Base-by-base conservation (phyloP, 345 rosid genomes). In the Salix koriyanagi region DNA sequence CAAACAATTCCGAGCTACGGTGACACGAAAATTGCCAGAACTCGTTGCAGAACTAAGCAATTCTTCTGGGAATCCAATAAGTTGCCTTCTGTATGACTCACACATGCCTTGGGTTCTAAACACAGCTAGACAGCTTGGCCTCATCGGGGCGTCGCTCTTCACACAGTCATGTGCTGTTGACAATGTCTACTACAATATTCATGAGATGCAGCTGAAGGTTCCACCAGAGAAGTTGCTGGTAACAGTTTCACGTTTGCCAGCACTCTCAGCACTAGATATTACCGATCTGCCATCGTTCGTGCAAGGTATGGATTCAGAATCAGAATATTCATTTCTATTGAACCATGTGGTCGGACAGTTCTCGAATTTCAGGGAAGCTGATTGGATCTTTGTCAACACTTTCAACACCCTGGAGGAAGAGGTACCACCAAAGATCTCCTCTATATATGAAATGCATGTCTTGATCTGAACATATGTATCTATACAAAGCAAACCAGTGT, bases 381-480 rank as follows among this genome's bases (percentile, higher is more conserved):
- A 70, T 70, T 70, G 60, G 73, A 4, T 70, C 37, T 48, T 70
- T 14, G 16, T 70, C 19, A 70, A 70, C 39, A 70, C 28, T 30
- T 70, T 69, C 82, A 80, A 62, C 76, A 78, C 83, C 58, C 84
- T 91, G 23, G 93, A 90, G 79, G 41, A 54, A 4, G 77, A 86
- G 86, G 96, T 91, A 56, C 0, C n/a, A 2, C 1, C 7, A 19
- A 52, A 52, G 58, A 52, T 6, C 3, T n/a, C 7, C 56, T 58
- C 19, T 46, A 46, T 46, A 46, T 46, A 15, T 12, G 52, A 46
- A 4, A 15, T 41, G 18, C 18, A 15, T 15, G 19, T 15, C 52
- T 46, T 46, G 52, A 46, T 46, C 52, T 46, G 16, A 13, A 46
- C 19, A 1, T 46, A 15, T 15, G 15, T 46, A 12, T 46, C 2